Percentiles rank a stretch among this genome's conserved stretches.
These are phyloP conservation scores for Plectosphaerella sp. DNA, from an alignment of 2,329 filamentous ascomycete species.

Conservation along the genomic window DNA sequence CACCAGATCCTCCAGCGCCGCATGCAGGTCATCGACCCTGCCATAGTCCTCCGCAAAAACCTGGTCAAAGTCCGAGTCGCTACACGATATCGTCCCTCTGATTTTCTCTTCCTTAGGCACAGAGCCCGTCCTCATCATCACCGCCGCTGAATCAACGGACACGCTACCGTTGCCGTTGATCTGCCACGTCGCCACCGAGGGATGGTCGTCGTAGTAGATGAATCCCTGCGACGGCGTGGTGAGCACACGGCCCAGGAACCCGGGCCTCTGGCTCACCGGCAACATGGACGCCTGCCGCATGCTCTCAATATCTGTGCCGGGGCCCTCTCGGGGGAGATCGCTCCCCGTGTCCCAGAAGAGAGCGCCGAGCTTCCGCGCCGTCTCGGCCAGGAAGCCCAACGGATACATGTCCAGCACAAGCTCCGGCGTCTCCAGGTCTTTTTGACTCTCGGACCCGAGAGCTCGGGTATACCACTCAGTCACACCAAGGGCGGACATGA, in stretches of 20 bases:
- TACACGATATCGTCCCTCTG: not conserved
- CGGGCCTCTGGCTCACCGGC: not conserved
- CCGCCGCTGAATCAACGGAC: not conserved
- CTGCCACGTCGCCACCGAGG: not conserved
- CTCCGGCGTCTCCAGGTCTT: not conserved
- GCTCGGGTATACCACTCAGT: not conserved
- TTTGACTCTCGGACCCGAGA: not conserved
- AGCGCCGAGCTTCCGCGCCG: not conserved
- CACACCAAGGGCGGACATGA: not conserved
- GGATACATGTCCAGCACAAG: not conserved
- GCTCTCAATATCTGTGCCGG: not conserved
- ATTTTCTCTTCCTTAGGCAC: not conserved
- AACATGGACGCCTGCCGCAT: not conserved
- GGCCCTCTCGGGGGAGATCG: not conserved
- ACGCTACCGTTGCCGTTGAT: not conserved
- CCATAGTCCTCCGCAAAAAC: not conserved
- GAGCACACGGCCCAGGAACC: not conserved
- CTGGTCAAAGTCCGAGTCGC: not conserved
- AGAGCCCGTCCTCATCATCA: not conserved
- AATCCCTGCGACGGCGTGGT: not conserved
- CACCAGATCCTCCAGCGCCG: not conserved
- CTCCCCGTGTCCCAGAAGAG: not conserved
- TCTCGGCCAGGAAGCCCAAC: not conserved
- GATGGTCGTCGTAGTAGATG: not conserved
- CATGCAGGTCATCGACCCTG: not conserved